A percentile compares a stretch with the other conserved stretches of the same genome.
Conservation (phyloP, 257 asterid genomes). For the Ligustrum vulgare region DNA sequence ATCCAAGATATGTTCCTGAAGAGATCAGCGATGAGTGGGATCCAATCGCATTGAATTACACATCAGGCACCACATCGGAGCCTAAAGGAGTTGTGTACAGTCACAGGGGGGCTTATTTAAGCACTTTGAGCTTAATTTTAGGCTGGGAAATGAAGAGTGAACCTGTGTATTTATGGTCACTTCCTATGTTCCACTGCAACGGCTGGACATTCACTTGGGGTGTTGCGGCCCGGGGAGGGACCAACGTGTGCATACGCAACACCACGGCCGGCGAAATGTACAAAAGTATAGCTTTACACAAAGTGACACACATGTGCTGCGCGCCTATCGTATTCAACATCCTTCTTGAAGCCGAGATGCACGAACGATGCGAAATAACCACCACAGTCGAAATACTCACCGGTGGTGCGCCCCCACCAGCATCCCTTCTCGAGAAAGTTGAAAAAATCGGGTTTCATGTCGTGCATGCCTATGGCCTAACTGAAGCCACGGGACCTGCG, state of each 20-base stretch:
- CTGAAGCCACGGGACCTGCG: conserved; percentile 94
- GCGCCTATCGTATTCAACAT: conserved; percentile 77
- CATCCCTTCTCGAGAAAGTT: conserved; percentile 52
- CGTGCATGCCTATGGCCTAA: conserved; percentile 80
- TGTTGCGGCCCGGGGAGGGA: conserved; percentile 85
- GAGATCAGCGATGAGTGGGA: conserved; percentile 70
- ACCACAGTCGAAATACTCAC: conserved; percentile 58
- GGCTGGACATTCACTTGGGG: conserved; percentile 99
- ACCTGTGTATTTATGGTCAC: conserved; percentile 88
- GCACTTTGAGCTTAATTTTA: conserved; percentile 63
- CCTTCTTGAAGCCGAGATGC: conserved; percentile 54
- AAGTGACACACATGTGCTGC: conserved; percentile 91
- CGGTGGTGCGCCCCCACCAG: conserved; percentile 91
- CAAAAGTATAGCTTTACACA: conserved; percentile 44
- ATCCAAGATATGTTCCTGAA: conserved; percentile 35
- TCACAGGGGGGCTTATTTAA: conserved; percentile 79
- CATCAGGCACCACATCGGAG: conserved; percentile 85
- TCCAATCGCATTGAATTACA: conserved; percentile 74
- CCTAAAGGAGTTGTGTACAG: conserved; percentile 91
- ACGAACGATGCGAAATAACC: conserved; percentile 41
- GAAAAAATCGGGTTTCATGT: conserved; percentile 74
- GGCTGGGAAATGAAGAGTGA: conserved; percentile 82
- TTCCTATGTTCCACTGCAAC: conserved; percentile 93
- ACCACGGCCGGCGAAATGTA: conserved; percentile 66
- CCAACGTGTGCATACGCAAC: conserved; percentile 81